Conservation (phyloP, 1,139 yeast genomes). For the Diutina pseudorugosa region DNA sequence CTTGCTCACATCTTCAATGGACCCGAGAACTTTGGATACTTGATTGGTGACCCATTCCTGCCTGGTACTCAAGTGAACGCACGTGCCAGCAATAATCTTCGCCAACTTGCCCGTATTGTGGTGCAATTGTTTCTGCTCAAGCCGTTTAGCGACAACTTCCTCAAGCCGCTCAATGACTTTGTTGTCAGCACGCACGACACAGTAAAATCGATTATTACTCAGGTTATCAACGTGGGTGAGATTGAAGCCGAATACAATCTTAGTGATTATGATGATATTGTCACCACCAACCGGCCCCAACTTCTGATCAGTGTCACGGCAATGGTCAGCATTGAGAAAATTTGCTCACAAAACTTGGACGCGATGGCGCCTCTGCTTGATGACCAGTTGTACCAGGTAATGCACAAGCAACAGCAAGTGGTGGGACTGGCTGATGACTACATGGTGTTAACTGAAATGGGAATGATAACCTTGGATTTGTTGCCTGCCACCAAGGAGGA, state of each 20-base stretch:
- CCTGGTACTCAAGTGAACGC: conserved; percentile 14
- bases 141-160: conserved; percentile 58
- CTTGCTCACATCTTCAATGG: conserved; percentile 51
- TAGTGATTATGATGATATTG: conserved; percentile 61
- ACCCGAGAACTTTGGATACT: conserved; percentile 54
- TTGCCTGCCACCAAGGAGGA: conserved; percentile 41
- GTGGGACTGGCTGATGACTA: conserved; percentile 27
- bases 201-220: conserved; percentile 29
- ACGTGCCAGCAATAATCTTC: conserved; percentile 35
- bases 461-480: conserved; percentile 26
- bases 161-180: conserved; percentile 74
- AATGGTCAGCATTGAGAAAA: conserved; percentile 48
- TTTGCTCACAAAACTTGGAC: conserved; percentile 42
- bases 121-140: conserved; percentile 56
- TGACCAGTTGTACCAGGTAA: conserved; percentile 44
- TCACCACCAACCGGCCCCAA: conserved; percentile 53
- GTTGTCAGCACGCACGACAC: conserved; percentile 38
- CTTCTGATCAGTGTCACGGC: conserved; percentile 53
- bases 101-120: conserved; percentile 46
- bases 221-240: conserved; percentile 42
- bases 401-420: conserved; percentile 21
- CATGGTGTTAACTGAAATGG: conserved; percentile 29
- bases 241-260: conserved; percentile 51
- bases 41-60: conserved; percentile 16
- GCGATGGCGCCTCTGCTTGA: conserved; percentile 35